Base-by-base conservation (phyloP, 1,284 basidiomycete genomes). In the Ganoderma sinense region DNA sequence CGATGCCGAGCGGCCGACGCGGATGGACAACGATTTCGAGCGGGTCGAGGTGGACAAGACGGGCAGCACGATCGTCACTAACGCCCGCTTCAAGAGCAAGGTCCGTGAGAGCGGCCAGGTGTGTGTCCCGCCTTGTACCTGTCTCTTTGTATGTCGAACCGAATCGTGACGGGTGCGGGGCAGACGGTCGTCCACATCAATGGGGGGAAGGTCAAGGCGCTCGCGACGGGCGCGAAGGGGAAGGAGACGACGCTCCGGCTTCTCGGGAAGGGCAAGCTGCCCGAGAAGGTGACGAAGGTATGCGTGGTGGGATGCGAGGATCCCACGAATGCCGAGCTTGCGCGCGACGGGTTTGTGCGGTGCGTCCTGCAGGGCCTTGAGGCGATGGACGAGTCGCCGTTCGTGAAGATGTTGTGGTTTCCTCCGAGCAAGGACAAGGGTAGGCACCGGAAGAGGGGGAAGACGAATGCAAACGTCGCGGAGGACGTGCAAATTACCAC, bases 11-110 rank as follows among this genome's bases (percentile, higher is more conserved):
- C 78, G 78, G 69, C 80, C 80, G 0, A 76, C 69, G 0, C 64
- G 53, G n/a, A 53, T 72, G n/a, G 76, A 77, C 45, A 79, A 79
- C 69, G 79, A 80, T 41, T 72, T 79, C 26, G 55, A 56, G 4
- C 20, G 48, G 0, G 53, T 74, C 2, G 65, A 69, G 14, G 61
- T 33, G 4, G 10, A 59, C 36, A 62, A 65, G 11, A 64, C 59
- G 31, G 75, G 69, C 13, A 36, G 65, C 1, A n/a, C n/a, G n/a
- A n/a, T n/a, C n/a, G 33, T 78, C 10, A 31, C 71, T 0, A 70
- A 70, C 33, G 66, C 73, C 6, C 74, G 76, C 8, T 79, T 75
- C 70, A 76, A 75, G 58, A 75, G 73, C 1, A 73, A 74, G 20
- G 55, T 78, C 10, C 67, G 76, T 6, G 43, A 58, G 3, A 62